Evolutionary conservation across 1,139 yeast species (phyloP).

Genomic region (Debaryomyces nepalensis): DNA sequence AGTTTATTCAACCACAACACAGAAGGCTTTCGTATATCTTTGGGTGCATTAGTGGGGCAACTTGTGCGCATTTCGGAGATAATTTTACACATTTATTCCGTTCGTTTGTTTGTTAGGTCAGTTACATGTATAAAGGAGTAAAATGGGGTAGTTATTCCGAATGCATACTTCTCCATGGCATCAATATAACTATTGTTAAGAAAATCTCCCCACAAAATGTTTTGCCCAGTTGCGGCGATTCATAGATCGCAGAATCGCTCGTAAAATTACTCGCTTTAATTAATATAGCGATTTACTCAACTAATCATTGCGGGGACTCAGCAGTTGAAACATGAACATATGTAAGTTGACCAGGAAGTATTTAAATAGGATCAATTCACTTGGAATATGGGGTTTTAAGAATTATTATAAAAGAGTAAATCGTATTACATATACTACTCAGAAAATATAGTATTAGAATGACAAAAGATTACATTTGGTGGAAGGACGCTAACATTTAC

Average conservation of each 20-base stretch:
- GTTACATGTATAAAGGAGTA: background rate
- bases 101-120: background rate
- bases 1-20: no score
- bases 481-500: constrained; percentile 61
- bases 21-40: no score
- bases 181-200: background rate
- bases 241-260: constrained; percentile 7
- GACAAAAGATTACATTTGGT: constrained; percentile 42
- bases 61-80: background rate
- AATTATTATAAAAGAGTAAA: background rate
- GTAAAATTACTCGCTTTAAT: constrained; percentile 10
- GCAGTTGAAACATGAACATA: background rate
- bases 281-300: background rate
- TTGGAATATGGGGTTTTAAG: background rate
- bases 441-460: constrained; percentile 11
- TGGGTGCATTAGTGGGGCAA: background rate
- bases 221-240: constrained; percentile 1
- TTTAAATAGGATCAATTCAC: background rate
- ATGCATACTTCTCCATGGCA: background rate
- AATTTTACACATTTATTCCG: constrained; percentile 1
- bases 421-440: background rate
- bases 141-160: background rate
- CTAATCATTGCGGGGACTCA: background rate
- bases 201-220: constrained; percentile 1
- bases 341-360: background rate